Evolutionary conservation across 441 rosid species (phyloP).

Genomic region (Hura crepitans): DNA sequence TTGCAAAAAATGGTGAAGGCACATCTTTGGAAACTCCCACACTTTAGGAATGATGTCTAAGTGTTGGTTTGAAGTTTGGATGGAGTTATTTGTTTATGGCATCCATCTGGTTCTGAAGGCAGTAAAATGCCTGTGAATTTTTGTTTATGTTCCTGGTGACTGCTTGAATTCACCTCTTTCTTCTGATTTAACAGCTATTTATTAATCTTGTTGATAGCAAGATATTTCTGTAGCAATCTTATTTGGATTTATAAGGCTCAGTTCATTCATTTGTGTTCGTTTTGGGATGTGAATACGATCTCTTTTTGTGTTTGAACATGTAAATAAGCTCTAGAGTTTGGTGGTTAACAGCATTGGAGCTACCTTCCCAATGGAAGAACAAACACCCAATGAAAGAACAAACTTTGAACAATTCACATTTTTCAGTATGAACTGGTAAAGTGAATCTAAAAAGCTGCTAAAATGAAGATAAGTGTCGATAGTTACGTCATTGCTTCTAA

Average conservation of each 20-base stretch:
- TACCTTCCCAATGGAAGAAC: not conserved
- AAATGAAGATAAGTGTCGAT: not conserved
- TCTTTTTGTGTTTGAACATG: not conserved
- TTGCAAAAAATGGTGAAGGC: constrained; percentile 11
- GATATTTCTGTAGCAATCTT: constrained; percentile 8
- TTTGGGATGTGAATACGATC: not conserved
- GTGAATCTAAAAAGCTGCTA: not conserved
- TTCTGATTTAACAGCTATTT: not conserved
- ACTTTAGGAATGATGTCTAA: not conserved
- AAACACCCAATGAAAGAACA: constrained; percentile 4
- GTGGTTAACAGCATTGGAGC: not conserved
- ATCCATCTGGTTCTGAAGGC: not conserved
- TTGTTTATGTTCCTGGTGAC: not conserved
- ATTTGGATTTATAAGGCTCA: not conserved
- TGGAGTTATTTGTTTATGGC: not conserved
- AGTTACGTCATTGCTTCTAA: not conserved
- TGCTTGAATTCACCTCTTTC: not conserved
- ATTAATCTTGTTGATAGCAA: not conserved
- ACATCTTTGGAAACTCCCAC: not conserved
- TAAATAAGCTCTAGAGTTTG: not conserved
- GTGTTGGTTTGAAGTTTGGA: not conserved
- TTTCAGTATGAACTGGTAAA: not conserved
- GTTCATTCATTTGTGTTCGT: not conserved
- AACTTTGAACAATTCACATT: not conserved
- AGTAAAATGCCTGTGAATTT: not conserved